Conservation (phyloP, 2,329 filamentous ascomycete genomes). For the Colletotrichum navitas region DNA sequence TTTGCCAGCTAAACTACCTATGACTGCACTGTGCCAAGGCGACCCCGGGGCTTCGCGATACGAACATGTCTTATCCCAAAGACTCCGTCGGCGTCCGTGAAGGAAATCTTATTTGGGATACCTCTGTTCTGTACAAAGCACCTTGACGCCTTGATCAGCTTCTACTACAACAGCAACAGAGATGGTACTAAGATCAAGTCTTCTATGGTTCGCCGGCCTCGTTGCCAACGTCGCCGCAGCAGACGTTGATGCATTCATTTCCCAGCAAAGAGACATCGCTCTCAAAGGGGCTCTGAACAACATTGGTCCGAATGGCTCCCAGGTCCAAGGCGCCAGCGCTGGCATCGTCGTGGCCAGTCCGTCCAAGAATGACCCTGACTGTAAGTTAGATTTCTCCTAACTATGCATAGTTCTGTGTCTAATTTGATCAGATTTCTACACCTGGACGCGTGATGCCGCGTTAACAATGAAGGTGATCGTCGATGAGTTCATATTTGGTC, state of each 20-base stretch:
- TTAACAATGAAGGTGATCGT: conserved; percentile 65
- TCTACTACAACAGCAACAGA: background rate
- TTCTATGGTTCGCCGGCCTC: conserved; percentile 20
- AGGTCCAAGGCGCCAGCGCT: conserved; percentile 59
- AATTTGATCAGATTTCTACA: conserved; percentile 64
- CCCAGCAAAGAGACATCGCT: conserved; percentile 60
- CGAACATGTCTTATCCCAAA: conserved; percentile 14
- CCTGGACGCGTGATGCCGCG: conserved; percentile 69
- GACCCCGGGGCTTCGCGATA: conserved; percentile 5
- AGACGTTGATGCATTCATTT: conserved; percentile 52
- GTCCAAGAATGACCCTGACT: conserved; percentile 65
- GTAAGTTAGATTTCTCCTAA: conserved; percentile 52
- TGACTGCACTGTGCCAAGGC: background rate
- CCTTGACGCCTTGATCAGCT: background rate
- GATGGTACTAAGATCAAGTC: conserved; percentile 18
- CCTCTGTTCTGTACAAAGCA: background rate
- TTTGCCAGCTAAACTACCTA: background rate
- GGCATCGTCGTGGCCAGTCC: conserved; percentile 69
- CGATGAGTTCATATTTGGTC: conserved; percentile 63
- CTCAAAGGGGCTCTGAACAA: conserved; percentile 67
- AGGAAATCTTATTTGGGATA: background rate
- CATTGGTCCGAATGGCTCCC: conserved; percentile 64
- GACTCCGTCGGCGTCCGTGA: background rate
- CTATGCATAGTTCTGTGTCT: background rate
- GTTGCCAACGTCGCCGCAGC: conserved; percentile 20